These are phyloP conservation scores for Immersiporthe knoxdaviesiana DNA, from an alignment of 2,329 filamentous ascomycete species.

Conservation along the genomic window DNA sequence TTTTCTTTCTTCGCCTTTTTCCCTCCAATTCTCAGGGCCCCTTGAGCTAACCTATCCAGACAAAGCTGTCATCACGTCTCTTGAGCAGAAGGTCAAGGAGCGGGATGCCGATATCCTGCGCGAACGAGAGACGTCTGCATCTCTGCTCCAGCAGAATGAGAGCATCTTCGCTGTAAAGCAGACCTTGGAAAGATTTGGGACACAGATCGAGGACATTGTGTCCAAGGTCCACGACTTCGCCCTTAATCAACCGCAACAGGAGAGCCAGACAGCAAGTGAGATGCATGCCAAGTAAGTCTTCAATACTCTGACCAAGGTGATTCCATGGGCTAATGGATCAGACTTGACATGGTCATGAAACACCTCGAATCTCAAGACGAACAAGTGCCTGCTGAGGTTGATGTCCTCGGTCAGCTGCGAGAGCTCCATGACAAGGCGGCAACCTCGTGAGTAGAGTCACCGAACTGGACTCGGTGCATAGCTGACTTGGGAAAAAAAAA, in stretches of 20 bases:
- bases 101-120: constrained; percentile 21
- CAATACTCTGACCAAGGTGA: neutral
- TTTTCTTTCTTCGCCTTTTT: no score
- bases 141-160: constrained; percentile 16
- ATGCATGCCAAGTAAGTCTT: constrained; percentile 20
- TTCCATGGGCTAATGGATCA: constrained; percentile 2
- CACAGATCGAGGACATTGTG: constrained; percentile 16
- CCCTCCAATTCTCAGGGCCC: no score
- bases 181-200: constrained; percentile 14
- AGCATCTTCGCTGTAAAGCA: constrained; percentile 15
- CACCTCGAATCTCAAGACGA: constrained; percentile 9
- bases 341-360: constrained; percentile 21
- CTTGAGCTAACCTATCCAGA: constrained; percentile 20
- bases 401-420: constrained; percentile 16
- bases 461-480: neutral
- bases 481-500: neutral
- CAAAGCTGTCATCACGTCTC: constrained; percentile 30
- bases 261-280: constrained; percentile 22
- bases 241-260: constrained; percentile 21
- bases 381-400: neutral
- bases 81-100: constrained; percentile 28
- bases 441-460: constrained; percentile 18
- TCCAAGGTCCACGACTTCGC: constrained; percentile 15
- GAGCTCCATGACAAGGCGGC: constrained; percentile 18
- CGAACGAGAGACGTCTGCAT: constrained; percentile 19